A percentile compares a stretch with the other conserved stretches of the same genome.
Evolutionary conservation across 805 yeast species (phyloP).

Genomic region (Ogataea nitratoaversa): DNA sequence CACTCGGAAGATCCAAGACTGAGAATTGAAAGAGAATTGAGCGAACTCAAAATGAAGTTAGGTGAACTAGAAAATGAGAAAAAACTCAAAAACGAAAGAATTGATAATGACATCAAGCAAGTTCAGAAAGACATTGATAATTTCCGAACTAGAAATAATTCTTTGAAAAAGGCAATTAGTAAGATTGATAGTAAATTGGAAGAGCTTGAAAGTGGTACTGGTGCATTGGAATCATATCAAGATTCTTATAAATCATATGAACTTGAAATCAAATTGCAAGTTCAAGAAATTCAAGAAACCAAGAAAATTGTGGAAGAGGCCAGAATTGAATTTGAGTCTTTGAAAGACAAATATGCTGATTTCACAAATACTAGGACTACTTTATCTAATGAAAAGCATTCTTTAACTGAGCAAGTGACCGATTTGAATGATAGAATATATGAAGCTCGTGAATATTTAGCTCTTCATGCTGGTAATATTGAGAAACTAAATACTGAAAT

Average conservation of each 20-base stretch:
- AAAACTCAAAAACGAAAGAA: slow-evolving; percentile 8
- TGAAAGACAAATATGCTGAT: slow-evolving; percentile 10
- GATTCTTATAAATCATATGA: slow-evolving; percentile 31
- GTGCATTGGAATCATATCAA: slow-evolving; percentile 32
- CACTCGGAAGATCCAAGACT: slow-evolving; percentile 18
- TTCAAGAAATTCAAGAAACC: slow-evolving; percentile 19
- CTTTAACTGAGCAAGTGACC: slow-evolving; percentile 11
- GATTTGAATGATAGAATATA: slow-evolving; percentile 23
- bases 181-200: slow-evolving; percentile 36
- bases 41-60: slow-evolving; percentile 4
- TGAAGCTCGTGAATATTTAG: slow-evolving; percentile 10
- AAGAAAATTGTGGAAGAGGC: slow-evolving; percentile 15
- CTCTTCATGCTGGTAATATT: slow-evolving; percentile 12
- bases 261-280: slow-evolving; percentile 24
- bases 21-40: slow-evolving; percentile 13
- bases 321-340: slow-evolving; percentile 8
- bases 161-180: slow-evolving; percentile 24
- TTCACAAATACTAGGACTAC: slow-evolving; percentile 8
- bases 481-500: slow-evolving; percentile 22
- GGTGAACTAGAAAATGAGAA: slow-evolving; percentile 5
- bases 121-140: slow-evolving; percentile 10
- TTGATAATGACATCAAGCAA: slow-evolving; percentile 3
- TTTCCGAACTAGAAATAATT: slow-evolving; percentile 12
- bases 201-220: slow-evolving; percentile 41
- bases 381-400: slow-evolving; percentile 7